A percentile compares a stretch with the other conserved stretches of the same genome.
These are phyloP conservation scores for Tolypocladium endophyticum DNA, from an alignment of 2,329 filamentous ascomycete species.

Conservation along the genomic window DNA sequence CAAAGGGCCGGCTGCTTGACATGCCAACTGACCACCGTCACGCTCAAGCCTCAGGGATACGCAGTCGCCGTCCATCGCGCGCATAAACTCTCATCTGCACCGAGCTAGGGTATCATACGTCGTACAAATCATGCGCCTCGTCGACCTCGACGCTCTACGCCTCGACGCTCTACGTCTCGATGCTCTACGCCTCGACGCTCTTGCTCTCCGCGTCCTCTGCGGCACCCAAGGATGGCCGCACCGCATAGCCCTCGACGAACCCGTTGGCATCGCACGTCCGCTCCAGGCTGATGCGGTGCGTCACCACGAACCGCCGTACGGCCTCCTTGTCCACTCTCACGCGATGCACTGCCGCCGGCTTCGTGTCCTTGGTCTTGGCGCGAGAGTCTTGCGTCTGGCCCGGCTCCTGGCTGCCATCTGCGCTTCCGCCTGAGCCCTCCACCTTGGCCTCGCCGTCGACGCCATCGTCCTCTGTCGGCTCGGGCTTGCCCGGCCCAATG, in stretches of 20 bases:
- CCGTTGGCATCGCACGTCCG: constrained; percentile 62
- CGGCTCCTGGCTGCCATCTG: constrained; percentile 8
- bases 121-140: background rate
- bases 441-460: constrained; percentile 7
- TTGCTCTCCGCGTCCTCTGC: constrained; percentile 21
- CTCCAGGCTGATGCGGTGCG: constrained; percentile 51
- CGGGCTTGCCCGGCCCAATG: constrained; percentile 29
- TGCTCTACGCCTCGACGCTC: constrained; percentile 5
- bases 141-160: background rate
- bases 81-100: background rate
- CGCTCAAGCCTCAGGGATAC: background rate
- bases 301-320: constrained; percentile 56
- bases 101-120: background rate
- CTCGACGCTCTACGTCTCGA: constrained; percentile 9
- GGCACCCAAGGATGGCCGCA: constrained; percentile 25
- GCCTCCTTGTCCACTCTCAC: constrained; percentile 43
- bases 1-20: background rate
- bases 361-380: constrained; percentile 16
- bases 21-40: background rate
- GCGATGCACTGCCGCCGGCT: constrained; percentile 21
- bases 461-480: constrained; percentile 11
- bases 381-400: background rate
- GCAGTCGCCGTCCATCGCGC: background rate
- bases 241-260: constrained; percentile 59
- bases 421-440: background rate